These are phyloP conservation scores for Ophiobolus disseminans DNA, from an alignment of 2,329 filamentous ascomycete species.

Conservation along the genomic window DNA sequence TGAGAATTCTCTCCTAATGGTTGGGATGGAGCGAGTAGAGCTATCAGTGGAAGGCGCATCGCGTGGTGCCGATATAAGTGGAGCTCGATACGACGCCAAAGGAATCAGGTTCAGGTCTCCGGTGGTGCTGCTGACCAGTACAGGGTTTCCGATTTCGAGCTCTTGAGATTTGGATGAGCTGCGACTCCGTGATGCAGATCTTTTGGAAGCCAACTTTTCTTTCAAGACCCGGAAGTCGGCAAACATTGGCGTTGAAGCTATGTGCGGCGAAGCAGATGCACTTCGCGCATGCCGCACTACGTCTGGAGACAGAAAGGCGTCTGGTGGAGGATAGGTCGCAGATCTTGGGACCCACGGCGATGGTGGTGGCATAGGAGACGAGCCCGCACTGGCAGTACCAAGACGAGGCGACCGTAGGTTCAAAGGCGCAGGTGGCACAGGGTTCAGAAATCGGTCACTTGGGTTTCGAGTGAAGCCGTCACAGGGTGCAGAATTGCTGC, in stretches of 20 bases:
- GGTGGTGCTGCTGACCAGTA: conserved; percentile 42
- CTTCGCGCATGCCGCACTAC: conserved; percentile 38
- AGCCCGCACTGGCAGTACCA: conserved; percentile 22
- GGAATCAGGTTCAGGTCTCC: conserved; percentile 38
- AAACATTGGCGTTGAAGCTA: conserved; percentile 37
- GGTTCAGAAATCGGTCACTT: conserved; percentile 75
- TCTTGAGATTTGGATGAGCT: conserved; percentile 32
- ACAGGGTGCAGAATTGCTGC: conserved; percentile 71
- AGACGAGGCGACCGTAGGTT: conserved; percentile 30
- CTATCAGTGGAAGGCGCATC: conserved; percentile 13
- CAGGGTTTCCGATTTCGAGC: conserved; percentile 42
- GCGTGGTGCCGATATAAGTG: conserved; percentile 22
- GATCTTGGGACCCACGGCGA: conserved; percentile 34
- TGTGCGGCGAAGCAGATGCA: conserved; percentile 38
- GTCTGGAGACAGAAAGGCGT: conserved; percentile 31
- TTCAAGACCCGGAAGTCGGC: conserved; percentile 42
- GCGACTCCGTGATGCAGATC: conserved; percentile 31
- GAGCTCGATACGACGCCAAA: conserved; percentile 40
- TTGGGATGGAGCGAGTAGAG: conserved; percentile 17
- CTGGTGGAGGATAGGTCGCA: conserved; percentile 36
- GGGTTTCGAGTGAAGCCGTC: conserved; percentile 80
- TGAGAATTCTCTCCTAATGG: conserved; percentile 31
- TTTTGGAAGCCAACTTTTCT: conserved; percentile 39
- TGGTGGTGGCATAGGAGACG: conserved; percentile 27
- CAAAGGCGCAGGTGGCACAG: conserved; percentile 59